Evolutionary conservation across 768 basidiomycete species (phyloP), one percentile per base, ranked within the genome.

Genomic region (Mycena crocata): DNA sequence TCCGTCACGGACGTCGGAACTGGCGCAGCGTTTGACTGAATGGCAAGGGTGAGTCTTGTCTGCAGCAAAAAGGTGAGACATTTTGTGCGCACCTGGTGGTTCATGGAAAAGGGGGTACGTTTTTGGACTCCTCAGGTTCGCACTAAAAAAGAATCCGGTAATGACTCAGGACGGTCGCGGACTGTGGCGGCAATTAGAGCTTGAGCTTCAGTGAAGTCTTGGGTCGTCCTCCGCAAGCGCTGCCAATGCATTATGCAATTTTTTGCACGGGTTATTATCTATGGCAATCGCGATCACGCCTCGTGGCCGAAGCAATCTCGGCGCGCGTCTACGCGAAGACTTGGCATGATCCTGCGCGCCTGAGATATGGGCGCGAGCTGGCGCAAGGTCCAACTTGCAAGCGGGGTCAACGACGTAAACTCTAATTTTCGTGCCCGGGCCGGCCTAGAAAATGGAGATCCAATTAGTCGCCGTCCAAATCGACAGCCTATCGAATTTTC

Each of bases 1-100:
- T 42, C 54, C 7, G 42, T 37, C 54, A 55, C 54, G 15, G 54
- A 55, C 19, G 54, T 30, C 26, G 54, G 54, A 1, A 55, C 39
- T 19, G 54, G 28, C 39, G 35, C 4, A 21, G 19, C 1, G 17
- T 37, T 26, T 8, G 35, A 5, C 51, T 54, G 35, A 37, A 26
- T 24, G 24, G 24, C 4, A n/a, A 37, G 15, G 31, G 39, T 54
- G 5, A 54, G 51, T 13, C 2, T 32, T n/a, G n/a, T 3, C 14
- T 30, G 28, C 23, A 23, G 40, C 14, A 42, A 54, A 24, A 23
- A 54, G 39, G n/a, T 54, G 50, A 54, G 51, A 54, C 34, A 37
- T n/a, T n/a, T n/a, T 48, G 24, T 15, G 49, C 35, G 34, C 19
- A 54, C 51, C 24, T 31, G 31, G 8, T 9, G 31, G 35, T 15